These are phyloP conservation scores for Cucurbita ficifolia DNA, from an alignment of 306 rosid genomes.

Conservation along the genomic window DNA sequence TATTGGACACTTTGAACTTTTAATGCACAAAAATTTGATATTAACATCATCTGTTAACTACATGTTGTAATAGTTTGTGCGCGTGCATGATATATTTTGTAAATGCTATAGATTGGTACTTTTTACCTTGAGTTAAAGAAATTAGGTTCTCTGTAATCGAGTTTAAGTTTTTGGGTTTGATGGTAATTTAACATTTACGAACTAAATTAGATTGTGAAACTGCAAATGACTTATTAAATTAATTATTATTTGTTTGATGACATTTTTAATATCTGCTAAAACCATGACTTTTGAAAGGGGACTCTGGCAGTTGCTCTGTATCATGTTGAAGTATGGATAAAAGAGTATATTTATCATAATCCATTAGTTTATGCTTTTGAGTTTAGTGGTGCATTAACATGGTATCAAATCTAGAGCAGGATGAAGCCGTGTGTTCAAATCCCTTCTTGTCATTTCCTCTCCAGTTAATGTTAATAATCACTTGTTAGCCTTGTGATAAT, in stretches of 20 bases:
- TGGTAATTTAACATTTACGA: background rate
- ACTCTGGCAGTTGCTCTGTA: background rate
- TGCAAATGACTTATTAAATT: background rate
- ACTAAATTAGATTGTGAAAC: background rate
- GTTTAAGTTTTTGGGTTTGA: background rate
- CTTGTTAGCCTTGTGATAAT: background rate
- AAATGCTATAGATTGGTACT: background rate
- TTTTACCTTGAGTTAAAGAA: background rate
- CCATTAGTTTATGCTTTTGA: background rate
- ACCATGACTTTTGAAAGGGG: background rate
- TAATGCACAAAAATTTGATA: background rate
- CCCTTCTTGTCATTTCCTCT: background rate
- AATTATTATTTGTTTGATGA: background rate
- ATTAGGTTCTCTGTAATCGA: background rate
- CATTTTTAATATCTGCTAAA: background rate
- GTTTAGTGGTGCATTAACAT: background rate
- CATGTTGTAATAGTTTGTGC: background rate
- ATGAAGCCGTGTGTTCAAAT: background rate
- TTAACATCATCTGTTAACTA: background rate
- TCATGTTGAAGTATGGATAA: background rate
- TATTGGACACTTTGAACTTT: background rate
- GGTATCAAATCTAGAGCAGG: background rate
- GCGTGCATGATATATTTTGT: background rate
- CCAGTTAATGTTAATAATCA: background rate
- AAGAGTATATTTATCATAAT: background rate